Conservation (phyloP, 345 rosid genomes). For the Aethionema arabicum region DNA sequence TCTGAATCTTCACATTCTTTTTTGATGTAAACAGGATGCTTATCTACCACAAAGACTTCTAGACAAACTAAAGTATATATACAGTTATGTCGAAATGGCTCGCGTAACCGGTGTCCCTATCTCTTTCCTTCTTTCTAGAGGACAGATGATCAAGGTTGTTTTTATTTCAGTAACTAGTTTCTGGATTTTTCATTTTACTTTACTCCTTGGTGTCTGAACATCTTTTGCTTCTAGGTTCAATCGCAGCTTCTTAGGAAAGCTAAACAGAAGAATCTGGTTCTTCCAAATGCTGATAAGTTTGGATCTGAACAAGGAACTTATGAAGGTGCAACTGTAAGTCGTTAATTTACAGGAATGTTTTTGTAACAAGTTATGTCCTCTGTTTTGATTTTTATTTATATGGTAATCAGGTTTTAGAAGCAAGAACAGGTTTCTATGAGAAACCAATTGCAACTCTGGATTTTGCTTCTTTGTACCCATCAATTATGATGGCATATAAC, state of each 20-base stretch:
- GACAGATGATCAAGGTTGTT: conserved; percentile 91
- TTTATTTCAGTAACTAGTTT: conserved; percentile 14
- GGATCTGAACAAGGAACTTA: conserved; percentile 92
- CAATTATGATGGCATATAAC: conserved; percentile 99
- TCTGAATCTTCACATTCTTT: conserved; percentile 19
- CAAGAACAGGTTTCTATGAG: conserved; percentile 88
- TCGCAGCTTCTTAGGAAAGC: conserved; percentile 98
- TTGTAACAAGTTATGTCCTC: too few relatives aligned
- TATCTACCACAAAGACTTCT: conserved; percentile 82
- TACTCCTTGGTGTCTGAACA: conserved; percentile 21
- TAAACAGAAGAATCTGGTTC: conserved; percentile 74
- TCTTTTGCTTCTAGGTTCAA: conserved; percentile 63
- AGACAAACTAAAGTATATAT: conserved; percentile 76
- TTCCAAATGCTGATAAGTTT: conserved; percentile 83
- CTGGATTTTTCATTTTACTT: conserved; percentile 19
- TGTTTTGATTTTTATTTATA: conserved; percentile 29
- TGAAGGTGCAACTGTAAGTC: conserved; percentile 99
- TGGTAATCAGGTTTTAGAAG: conserved; percentile 76
- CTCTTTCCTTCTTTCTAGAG: conserved; percentile 95
- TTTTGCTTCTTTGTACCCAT: conserved; percentile 97
- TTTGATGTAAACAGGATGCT: conserved; percentile 63
- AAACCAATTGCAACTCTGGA: conserved; percentile 95
- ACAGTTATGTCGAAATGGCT: conserved; percentile 91
- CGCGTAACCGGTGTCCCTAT: conserved; percentile 99
- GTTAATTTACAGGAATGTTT: conserved; percentile 10